Percentiles rank a stretch among this genome's conserved stretches.
Conservation (phyloP, 129 eudicot genomes). For the Lonicera japonica region DNA sequence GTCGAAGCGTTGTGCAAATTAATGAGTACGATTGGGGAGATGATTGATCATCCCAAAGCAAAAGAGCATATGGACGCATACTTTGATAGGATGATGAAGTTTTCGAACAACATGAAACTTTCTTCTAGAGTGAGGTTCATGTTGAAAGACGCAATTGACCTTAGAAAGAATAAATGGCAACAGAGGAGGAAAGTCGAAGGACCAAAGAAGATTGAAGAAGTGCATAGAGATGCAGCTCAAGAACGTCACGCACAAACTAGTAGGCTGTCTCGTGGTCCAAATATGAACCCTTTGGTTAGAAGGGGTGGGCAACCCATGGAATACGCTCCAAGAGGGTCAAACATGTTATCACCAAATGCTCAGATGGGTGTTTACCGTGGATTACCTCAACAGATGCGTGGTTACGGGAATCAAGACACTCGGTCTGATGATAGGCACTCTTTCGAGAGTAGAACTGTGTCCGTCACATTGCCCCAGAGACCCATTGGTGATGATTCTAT, state of each 20-base stretch:
- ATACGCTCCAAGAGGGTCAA: slow-evolving; percentile 56
- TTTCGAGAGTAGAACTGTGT: slow-evolving; percentile 50
- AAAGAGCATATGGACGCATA: slow-evolving; percentile 72
- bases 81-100: slow-evolving; percentile 52
- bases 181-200: slow-evolving; percentile 96
- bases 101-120: slow-evolving; percentile 68
- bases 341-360: slow-evolving; percentile 42
- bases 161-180: slow-evolving; percentile 91
- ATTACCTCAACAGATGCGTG: slow-evolving; percentile 55
- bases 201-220: slow-evolving; percentile 89
- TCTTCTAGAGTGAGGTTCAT: slow-evolving; percentile 82
- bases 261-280: slow-evolving; percentile 67
- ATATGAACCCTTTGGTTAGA: slow-evolving; percentile 46
- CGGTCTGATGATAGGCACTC: slow-evolving; percentile 57
- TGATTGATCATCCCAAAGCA: slow-evolving; percentile 85
- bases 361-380: slow-evolving; percentile 64
- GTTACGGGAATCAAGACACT: slow-evolving; percentile 55
- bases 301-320: slow-evolving; percentile 69
- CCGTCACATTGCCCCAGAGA: slow-evolving; percentile 58
- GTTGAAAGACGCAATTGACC: slow-evolving; percentile 78
- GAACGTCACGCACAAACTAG: slow-evolving; percentile 65
- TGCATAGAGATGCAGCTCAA: slow-evolving; percentile 63
- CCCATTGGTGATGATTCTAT: slow-evolving; percentile 58
- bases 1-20: slow-evolving; percentile 54
- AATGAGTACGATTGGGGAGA: slow-evolving; percentile 80